Conservation (phyloP, 1,284 basidiomycete species). For the Rhodotorula sp. region DNA sequence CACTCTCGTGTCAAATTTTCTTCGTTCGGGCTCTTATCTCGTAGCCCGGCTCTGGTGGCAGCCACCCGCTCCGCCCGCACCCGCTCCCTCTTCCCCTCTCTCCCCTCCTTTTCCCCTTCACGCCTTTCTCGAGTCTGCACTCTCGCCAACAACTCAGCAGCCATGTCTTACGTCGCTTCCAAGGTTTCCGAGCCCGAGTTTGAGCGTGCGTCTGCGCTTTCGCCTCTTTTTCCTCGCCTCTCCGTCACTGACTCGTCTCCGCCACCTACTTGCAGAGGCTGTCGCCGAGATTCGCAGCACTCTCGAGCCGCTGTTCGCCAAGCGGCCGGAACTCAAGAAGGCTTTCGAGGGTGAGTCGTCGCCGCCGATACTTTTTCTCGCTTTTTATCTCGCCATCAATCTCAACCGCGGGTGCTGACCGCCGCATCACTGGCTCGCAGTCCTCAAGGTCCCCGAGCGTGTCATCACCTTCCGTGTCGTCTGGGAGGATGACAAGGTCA, state of each 20-base stretch:
- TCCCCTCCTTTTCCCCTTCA: neutral
- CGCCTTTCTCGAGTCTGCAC: neutral
- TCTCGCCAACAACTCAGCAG: neutral
- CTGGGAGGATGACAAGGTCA: constrained; percentile 67
- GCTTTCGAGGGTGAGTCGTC: constrained; percentile 60
- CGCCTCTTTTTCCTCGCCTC: no score
- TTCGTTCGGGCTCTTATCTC: neutral
- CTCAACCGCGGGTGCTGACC: neutral
- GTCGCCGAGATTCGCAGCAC: constrained; percentile 56
- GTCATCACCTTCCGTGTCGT: constrained; percentile 68
- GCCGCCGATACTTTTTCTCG: neutral
- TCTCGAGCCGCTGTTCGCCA: constrained; percentile 65
- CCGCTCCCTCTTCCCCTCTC: neutral
- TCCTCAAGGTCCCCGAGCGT: constrained; percentile 66
- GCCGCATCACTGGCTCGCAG: neutral
- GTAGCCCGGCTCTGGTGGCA: no score
- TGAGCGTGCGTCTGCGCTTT: constrained; percentile 31
- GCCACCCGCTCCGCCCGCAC: neutral
- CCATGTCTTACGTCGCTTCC: constrained; percentile 35
- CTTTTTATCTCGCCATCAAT: constrained; percentile 44
- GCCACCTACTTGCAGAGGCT: constrained; percentile 1
- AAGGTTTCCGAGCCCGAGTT: constrained; percentile 40
- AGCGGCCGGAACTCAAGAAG: constrained; percentile 68
- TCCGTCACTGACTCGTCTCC: neutral
- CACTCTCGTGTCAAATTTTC: neutral